Evolutionary conservation across 306 rosid species (phyloP).

Genomic region (Rosa rugosa): DNA sequence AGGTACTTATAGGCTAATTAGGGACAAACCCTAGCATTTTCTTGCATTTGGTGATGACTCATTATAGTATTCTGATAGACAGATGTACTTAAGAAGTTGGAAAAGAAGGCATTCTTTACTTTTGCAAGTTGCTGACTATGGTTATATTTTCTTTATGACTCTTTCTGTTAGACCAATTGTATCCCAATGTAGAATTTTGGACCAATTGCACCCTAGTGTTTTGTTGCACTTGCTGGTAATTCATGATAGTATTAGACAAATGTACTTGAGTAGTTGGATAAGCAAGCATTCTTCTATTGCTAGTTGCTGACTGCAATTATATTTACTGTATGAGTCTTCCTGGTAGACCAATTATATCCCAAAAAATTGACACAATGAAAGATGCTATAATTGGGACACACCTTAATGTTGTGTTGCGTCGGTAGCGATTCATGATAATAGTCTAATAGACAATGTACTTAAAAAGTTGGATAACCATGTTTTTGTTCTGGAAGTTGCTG

Average conservation of each 20-base stretch:
- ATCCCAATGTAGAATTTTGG: neutral
- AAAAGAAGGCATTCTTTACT: neutral
- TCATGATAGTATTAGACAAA: no score
- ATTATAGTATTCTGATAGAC: no score
- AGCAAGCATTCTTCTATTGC: no score
- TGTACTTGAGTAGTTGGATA: no score
- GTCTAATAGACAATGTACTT: neutral
- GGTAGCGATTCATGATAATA: neutral
- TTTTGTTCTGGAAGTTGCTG: neutral
- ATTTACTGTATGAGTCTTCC: no score
- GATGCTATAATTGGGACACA: no score
- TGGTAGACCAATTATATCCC: no score
- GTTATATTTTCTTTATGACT: neutral
- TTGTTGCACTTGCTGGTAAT: no score
- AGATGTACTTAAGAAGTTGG: neutral
- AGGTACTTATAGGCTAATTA: neutral
- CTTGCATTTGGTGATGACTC: neutral
- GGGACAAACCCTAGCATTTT: neutral
- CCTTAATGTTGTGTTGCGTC: neutral
- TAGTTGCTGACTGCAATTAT: no score
- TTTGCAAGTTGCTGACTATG: neutral
- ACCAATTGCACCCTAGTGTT: neutral
- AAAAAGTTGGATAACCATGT: neutral
- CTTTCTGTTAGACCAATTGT: neutral
- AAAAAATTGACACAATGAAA: no score